Conservation (phyloP, 306 rosid genomes). For the Neltuma alba region DNA sequence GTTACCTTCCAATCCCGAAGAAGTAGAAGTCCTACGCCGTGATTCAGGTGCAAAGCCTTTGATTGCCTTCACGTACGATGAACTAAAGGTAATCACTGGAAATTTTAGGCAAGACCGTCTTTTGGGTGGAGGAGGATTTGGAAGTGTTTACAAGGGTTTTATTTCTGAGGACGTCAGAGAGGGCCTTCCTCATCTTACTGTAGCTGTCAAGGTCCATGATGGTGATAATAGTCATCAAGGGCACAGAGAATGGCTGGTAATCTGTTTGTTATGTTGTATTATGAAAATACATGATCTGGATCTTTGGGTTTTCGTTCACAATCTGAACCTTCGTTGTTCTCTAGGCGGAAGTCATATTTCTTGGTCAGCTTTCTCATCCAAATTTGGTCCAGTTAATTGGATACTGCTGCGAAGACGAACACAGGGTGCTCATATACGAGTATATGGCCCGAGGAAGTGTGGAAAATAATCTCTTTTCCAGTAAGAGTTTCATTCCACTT, state of each 20-base stretch:
- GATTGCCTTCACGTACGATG: conserved; percentile 74
- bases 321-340: conserved; percentile 42
- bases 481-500: conserved; percentile 48
- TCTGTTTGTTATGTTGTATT: neutral
- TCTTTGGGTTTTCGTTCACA: neutral
- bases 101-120: conserved; percentile 80
- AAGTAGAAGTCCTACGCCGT: conserved; percentile 90
- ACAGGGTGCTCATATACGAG: conserved; percentile 89
- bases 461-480: conserved; percentile 88
- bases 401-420: conserved; percentile 97
- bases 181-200: conserved; percentile 67
- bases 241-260: conserved; percentile 99
- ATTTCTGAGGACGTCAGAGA: conserved; percentile 77
- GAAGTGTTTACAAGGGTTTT: conserved; percentile 93
- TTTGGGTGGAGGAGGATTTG: conserved; percentile 98
- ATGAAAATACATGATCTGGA: neutral
- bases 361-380: conserved; percentile 99
- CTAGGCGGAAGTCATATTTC: conserved; percentile 98
- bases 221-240: conserved; percentile 96
- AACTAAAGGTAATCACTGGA: conserved; percentile 72
- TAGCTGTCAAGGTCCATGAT: conserved; percentile 99
- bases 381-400: conserved; percentile 93
- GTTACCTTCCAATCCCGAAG: conserved; percentile 89
- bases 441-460: conserved; percentile 94
- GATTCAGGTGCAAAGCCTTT: conserved; percentile 86